Evolutionary conservation across 257 asterid genomes (phyloP).

Genomic region (Primulina eburnea): DNA sequence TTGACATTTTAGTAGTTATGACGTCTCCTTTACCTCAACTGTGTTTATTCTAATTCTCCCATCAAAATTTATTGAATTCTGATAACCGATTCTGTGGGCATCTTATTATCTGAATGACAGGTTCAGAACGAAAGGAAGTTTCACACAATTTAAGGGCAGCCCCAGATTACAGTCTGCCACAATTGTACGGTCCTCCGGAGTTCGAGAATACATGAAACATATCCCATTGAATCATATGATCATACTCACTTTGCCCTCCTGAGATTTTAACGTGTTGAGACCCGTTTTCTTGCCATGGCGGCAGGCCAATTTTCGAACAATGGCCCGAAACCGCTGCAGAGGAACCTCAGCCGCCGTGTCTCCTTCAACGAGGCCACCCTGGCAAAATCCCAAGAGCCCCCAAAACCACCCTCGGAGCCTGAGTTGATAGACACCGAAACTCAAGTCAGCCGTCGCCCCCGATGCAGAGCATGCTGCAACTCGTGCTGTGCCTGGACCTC

Average conservation of each 20-base stretch:
- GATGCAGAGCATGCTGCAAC: constrained; percentile 23
- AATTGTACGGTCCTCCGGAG: constrained; percentile 18
- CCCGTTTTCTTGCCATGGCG: constrained; percentile 30
- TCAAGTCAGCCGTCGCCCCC: constrained; percentile 14
- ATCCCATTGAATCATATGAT: background rate
- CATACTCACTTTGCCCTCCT: constrained; percentile 13
- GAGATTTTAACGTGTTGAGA: constrained; percentile 5
- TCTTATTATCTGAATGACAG: background rate
- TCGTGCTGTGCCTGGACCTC: constrained; percentile 35
- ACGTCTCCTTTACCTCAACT: background rate
- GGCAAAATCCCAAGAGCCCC: constrained; percentile 17
- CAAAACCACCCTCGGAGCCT: background rate
- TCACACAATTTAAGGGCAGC: constrained; percentile 15
- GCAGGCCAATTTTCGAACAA: constrained; percentile 21
- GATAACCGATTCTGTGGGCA: background rate
- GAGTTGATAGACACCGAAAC: constrained; percentile 21
- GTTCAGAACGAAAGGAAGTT: background rate
- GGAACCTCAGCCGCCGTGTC: constrained; percentile 45
- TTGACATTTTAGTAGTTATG: background rate
- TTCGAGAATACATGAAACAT: background rate
- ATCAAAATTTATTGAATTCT: background rate
- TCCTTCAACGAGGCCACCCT: constrained; percentile 36
- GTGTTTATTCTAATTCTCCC: background rate
- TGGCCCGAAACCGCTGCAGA: constrained; percentile 23
- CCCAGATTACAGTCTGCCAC: background rate